phyloP scores from a whole-genome alignment of 805 yeast genomes.

The Saturnispora besseyi region DNA sequence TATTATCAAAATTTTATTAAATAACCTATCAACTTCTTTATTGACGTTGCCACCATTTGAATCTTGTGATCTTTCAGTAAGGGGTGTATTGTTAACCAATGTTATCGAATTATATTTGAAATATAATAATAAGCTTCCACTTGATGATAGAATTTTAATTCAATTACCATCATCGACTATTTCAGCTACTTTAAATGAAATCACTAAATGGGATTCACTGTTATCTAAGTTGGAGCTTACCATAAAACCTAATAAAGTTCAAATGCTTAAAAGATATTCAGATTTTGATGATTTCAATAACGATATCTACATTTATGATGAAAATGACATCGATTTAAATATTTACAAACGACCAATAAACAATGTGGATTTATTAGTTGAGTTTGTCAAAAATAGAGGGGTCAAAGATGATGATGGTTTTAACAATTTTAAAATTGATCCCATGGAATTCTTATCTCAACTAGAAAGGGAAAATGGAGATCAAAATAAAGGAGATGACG shows the following conservation, averaged over 20 bases:
- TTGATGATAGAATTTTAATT: neutral
- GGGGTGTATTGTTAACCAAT: neutral
- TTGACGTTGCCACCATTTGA: slow-evolving; percentile 1
- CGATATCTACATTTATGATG: slow-evolving; percentile 3
- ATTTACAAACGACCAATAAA: neutral
- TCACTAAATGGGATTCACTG: neutral
- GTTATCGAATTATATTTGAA: slow-evolving; percentile 7
- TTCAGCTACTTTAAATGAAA: neutral
- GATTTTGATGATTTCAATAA: slow-evolving; percentile 12
- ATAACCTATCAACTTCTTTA: slow-evolving; percentile 7
- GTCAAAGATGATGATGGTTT: no score
- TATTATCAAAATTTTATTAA: neutral
- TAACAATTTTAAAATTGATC: neutral
- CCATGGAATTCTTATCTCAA: neutral
- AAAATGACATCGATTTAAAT: slow-evolving; percentile 2
- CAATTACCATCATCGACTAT: neutral
- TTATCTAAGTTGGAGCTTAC: neutral
- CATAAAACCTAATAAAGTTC: neutral
- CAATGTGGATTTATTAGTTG: neutral
- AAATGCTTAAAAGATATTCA: neutral
- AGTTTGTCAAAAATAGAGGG: neutral
- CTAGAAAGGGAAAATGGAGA: neutral
- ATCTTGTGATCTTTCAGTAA: neutral
- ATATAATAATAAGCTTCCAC: neutral
- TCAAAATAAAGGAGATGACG: neutral